Percentiles rank a stretch among this genome's conserved stretches.
phyloP scores from a whole-genome alignment of 306 rosid species.

The Vigna radiata region DNA sequence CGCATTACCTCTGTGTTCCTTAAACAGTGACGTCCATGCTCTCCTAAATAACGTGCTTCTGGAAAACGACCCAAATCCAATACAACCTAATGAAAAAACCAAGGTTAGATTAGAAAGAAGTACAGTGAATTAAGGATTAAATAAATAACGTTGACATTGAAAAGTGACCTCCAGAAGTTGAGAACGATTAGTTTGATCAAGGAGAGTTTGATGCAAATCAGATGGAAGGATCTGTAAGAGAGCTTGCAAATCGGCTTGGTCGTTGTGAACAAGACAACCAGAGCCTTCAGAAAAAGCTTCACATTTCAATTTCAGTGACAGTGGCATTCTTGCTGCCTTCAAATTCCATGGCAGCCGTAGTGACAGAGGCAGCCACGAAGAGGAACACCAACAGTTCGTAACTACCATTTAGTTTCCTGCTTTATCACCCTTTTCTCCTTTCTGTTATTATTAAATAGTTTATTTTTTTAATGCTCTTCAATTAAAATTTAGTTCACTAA shows the following conservation, averaged over 20 bases:
- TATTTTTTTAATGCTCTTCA: not conserved
- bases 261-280: conserved; percentile 35
- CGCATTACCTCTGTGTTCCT: conserved; percentile 57
- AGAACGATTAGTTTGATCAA: conserved; percentile 53
- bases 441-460: not conserved
- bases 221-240: conserved; percentile 69
- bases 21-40: conserved; percentile 53
- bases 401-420: conserved; percentile 20
- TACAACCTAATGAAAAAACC: conserved; percentile 51
- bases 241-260: conserved; percentile 53
- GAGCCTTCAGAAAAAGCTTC: not conserved
- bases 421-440: not conserved
- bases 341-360: conserved; percentile 4
- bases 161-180: conserved; percentile 62
- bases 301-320: conserved; percentile 3
- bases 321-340: conserved; percentile 10
- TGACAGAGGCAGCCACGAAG: not conserved
- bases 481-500: not conserved
- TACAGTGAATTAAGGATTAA: not conserved
- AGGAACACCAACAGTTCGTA: not conserved
- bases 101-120: not conserved
- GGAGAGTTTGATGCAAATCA: conserved; percentile 65
- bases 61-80: conserved; percentile 76
- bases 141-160: not conserved
- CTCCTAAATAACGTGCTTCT: conserved; percentile 70